Base-by-base conservation (phyloP, 139 green algal species). In the Chlamydomonas eustigma region DNA sequence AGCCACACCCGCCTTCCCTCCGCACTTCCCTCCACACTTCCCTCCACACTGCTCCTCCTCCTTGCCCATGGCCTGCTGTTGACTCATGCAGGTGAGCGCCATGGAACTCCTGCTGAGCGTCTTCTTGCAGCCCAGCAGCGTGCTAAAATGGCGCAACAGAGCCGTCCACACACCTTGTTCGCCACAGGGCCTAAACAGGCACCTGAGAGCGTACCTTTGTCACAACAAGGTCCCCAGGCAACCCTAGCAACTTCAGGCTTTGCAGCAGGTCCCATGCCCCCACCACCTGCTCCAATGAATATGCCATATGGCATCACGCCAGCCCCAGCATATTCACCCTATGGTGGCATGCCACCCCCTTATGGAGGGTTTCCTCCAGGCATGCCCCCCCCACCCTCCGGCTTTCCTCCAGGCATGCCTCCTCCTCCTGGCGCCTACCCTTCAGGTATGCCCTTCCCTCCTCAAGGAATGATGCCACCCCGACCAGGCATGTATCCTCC, bases 51-150 rank as follows among this genome's bases (percentile, higher is more conserved):
- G n/a, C n/a, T n/a, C n/a, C n/a, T n/a, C n/a, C n/a, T n/a, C n/a
- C n/a, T n/a, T n/a, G n/a, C n/a, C n/a, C n/a, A n/a, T n/a, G n/a
- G n/a, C n/a, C n/a, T n/a, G n/a, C n/a, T n/a, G n/a, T n/a, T n/a
- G n/a, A n/a, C n/a, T n/a, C n/a, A n/a, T 50, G 50, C 81, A 89
- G 86, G 95, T 4, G 96, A 99, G 85, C 88, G 96, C 12, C 96
- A 99, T 79, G 96, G 96, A 72, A 97, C 93, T 3, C 92, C 92
- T 0, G 93, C 94, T 2, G 94, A 98, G 87, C 83, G 94, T 1
- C 73, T 97, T 83, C 84, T 98, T 58, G 94, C 94, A n/a, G 91
- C 91, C 22, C 91, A 97, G 82, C 80, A 87, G 37, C 81, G 87
- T 25, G 77, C 82, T 4, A 87, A 89, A 32, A 31, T 71, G 34